These are phyloP conservation scores for Fusarium aywerte DNA, from an alignment of 2,329 filamentous ascomycete genomes.

Conservation along the genomic window DNA sequence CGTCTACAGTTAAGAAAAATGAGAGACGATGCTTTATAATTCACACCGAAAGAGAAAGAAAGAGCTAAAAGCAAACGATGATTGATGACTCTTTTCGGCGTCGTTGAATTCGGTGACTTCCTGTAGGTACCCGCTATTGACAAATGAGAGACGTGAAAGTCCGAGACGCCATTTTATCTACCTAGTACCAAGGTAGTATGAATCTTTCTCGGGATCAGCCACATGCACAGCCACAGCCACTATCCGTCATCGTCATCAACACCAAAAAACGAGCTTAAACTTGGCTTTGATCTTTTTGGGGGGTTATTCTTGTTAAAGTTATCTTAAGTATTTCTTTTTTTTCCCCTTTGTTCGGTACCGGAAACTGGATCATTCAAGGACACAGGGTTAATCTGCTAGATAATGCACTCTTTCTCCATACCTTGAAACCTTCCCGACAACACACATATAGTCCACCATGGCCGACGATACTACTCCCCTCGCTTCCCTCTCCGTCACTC, in stretches of 20 bases:
- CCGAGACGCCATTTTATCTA: slow-evolving; percentile 24
- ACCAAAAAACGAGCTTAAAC: slow-evolving; percentile 14
- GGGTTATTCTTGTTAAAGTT: neutral
- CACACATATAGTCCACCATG: slow-evolving; percentile 34
- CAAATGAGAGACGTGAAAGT: slow-evolving; percentile 23
- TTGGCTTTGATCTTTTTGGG: slow-evolving; percentile 2
- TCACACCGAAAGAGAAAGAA: slow-evolving; percentile 3
- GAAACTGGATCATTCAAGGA: neutral
- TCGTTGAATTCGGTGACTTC: slow-evolving; percentile 24
- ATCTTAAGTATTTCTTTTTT: neutral
- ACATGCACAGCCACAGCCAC: slow-evolving; percentile 18
- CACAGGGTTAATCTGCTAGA: neutral
- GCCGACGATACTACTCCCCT: slow-evolving; percentile 63
- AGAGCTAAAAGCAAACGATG: slow-evolving; percentile 4
- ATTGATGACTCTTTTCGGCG: slow-evolving; percentile 40
- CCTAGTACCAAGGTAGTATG: too few relatives aligned
- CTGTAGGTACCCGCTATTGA: slow-evolving; percentile 5
- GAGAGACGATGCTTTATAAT: neutral
- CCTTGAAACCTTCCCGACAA: slow-evolving; percentile 3
- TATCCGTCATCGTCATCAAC: slow-evolving; percentile 21
- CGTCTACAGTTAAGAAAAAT: neutral
- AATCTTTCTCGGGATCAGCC: slow-evolving; percentile 1
- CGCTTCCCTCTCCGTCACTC: slow-evolving; percentile 91
- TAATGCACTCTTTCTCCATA: slow-evolving; percentile 14
- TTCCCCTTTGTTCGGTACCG: neutral